These are phyloP conservation scores for Globisporangium cylindrosporum DNA, from an alignment of 352 stramenopile genomes.

Conservation along the genomic window DNA sequence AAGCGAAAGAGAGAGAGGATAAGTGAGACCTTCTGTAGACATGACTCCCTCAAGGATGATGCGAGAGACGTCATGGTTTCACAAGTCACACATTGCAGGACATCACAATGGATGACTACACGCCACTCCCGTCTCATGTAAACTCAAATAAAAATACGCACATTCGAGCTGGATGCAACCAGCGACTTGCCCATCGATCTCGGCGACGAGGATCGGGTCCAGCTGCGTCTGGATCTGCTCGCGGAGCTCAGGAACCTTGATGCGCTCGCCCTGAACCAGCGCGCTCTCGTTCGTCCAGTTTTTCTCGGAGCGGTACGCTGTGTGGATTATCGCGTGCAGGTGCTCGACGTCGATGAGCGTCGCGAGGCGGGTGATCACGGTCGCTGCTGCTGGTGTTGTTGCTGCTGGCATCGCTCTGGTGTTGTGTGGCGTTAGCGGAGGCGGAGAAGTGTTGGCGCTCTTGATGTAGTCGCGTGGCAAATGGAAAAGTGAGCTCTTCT, in stretches of 20 bases:
- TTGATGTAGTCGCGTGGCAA: neutral
- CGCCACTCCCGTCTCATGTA: neutral
- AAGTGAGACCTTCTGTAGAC: neutral
- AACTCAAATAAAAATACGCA: neutral
- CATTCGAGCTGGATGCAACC: constrained; percentile 17
- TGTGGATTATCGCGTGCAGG: constrained; percentile 1
- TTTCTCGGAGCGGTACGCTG: constrained; percentile 11
- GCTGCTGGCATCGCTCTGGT: neutral
- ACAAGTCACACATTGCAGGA: neutral
- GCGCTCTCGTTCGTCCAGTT: constrained; percentile 15
- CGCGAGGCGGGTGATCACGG: neutral
- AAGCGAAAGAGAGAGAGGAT: neutral
- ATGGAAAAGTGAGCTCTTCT: neutral
- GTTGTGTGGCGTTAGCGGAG: neutral
- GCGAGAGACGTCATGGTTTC: neutral
- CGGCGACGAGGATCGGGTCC: constrained; percentile 13
- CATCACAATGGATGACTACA: neutral
- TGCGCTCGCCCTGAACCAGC: constrained; percentile 11
- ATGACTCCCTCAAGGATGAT: neutral
- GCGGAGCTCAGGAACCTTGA: neutral
- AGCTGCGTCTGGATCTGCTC: constrained; percentile 3
- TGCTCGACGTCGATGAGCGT: neutral
- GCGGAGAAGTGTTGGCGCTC: neutral
- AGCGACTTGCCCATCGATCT: constrained; percentile 3
- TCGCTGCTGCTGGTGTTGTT: neutral